These are phyloP conservation scores for Calamus simplicifolius DNA, from an alignment of 176 grass and related monocot species.

Conservation along the genomic window DNA sequence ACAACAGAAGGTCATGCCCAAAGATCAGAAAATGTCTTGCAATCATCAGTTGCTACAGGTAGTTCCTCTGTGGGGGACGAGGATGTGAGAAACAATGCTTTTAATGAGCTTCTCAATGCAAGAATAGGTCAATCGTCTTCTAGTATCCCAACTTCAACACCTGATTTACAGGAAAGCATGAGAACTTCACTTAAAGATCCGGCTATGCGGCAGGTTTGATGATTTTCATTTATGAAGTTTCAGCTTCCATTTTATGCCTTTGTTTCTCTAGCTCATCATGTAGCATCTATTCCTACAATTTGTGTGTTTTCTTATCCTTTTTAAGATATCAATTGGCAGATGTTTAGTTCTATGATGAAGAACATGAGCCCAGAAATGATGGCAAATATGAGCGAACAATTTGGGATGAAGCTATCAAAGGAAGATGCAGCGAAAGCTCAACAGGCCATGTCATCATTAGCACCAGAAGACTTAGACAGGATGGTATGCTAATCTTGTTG, in stretches of 20 bases:
- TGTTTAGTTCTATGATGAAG: constrained; percentile 92
- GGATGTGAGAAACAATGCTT: constrained; percentile 9
- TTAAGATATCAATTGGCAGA: constrained; percentile 43
- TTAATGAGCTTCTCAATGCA: constrained; percentile 24
- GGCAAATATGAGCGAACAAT: constrained; percentile 87
- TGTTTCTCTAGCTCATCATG: background rate
- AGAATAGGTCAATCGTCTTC: constrained; percentile 42
- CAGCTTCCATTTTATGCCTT: background rate
- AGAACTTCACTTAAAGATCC: constrained; percentile 85
- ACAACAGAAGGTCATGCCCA: constrained; percentile 14
- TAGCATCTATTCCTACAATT: background rate
- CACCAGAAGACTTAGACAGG: constrained; percentile 83
- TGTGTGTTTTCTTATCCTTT: constrained; percentile 18
- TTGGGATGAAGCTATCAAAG: constrained; percentile 89
- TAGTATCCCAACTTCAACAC: constrained; percentile 26
- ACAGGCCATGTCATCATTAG: constrained; percentile 75
- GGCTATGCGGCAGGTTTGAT: constrained; percentile 77
- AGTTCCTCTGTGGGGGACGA: background rate
- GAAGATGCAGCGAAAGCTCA: constrained; percentile 88
- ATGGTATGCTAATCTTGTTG: constrained; percentile 42
- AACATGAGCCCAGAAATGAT: constrained; percentile 97
- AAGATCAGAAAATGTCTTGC: constrained; percentile 24
- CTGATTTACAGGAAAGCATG: constrained; percentile 70
- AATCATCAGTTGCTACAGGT: constrained; percentile 14
- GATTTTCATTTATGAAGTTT: background rate